Evolutionary conservation across 441 rosid species (phyloP).

Genomic region (Populus hybrid): DNA sequence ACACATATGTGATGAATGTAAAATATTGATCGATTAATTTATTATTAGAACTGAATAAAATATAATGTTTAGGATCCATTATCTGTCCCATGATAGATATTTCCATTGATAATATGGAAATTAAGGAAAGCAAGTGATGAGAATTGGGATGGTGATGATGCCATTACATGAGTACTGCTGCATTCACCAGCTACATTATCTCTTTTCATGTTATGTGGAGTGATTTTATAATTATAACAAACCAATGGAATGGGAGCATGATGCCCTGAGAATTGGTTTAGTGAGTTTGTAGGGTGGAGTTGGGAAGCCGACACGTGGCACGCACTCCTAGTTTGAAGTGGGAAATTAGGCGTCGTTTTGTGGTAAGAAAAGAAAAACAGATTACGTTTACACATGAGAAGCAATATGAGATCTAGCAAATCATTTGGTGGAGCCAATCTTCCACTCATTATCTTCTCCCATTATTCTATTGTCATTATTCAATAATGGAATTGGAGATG

Average conservation of each 20-base stretch:
- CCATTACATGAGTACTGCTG: no score
- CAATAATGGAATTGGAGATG: conserved; percentile 9
- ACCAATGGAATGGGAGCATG: not conserved
- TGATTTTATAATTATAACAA: not conserved
- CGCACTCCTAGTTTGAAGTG: conserved; percentile 44
- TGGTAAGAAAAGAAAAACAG: conserved; percentile 1
- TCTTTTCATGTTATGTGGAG: no score
- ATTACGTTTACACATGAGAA: conserved; percentile 20
- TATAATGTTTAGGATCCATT: no score
- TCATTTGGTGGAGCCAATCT: conserved; percentile 26
- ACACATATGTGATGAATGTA: no score
- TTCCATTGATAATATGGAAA: no score
- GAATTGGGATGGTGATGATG: no score
- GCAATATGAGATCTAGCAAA: conserved; percentile 18
- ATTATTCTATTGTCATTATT: not conserved
- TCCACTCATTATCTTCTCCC: conserved; percentile 9
- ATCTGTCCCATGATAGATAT: no score
- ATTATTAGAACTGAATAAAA: no score
- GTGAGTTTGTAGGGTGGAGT: conserved; percentile 28
- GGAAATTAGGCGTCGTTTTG: conserved; percentile 22
- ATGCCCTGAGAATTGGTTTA: not conserved
- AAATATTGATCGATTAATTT: no score
- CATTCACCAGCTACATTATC: no score
- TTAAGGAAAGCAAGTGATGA: no score
- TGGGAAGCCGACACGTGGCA: conserved; percentile 48